Evolutionary conservation across 192 early-diverging fungal species (phyloP), one percentile per base, ranked within the genome.

Genomic region (Entomortierella beljakovae): DNA sequence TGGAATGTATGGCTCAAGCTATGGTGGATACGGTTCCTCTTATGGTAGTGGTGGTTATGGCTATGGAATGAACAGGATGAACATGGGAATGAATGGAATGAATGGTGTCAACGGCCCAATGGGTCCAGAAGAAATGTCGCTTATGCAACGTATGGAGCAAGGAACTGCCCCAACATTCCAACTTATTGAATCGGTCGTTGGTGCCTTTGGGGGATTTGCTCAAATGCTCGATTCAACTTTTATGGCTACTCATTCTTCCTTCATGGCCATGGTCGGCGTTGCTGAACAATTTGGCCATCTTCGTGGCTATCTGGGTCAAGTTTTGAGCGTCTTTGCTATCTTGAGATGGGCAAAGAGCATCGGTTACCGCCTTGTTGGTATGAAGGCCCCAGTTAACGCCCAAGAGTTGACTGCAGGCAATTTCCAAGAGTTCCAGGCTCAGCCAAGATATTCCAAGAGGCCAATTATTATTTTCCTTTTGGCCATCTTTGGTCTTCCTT

Each of bases 141-240:
- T 94, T 23, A 90, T 92, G n/a, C 92, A 93, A 57, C 88, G 89
- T 38, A 91, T 98, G 83, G 96, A 96, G 69, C 89, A 95, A 23
- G 94, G 93, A 11, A 96, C 98, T 1, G 92, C 92, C 29, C 90
- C 96, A 25, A 94, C 97, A 3, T 99, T 99, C 75, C 90, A 96
- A 80, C 83, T 95, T 31, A 92, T 99, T 31, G 96, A 98, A 67
- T 91, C 92, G 8, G 85, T 99, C 42, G 97, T 99, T 15, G 94
- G 95, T 40, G 94, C 96, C 0, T 99, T 99, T 89, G 96, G 93
- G 35, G 97, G 97, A 16, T 98, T 99, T 85, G 90, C 96, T 10
- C 95, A 95, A 56, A 98, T 99, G 98, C 90, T 99, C 34, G 98
- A 98, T 62, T 96, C 94, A 1, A 99, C 98, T 7, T 98, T 96